Evolutionary conservation across 495 filamentous ascomycete genomes (phyloP), one percentile per base, ranked within the genome.

Genomic region (Penicillium bialowiezense): DNA sequence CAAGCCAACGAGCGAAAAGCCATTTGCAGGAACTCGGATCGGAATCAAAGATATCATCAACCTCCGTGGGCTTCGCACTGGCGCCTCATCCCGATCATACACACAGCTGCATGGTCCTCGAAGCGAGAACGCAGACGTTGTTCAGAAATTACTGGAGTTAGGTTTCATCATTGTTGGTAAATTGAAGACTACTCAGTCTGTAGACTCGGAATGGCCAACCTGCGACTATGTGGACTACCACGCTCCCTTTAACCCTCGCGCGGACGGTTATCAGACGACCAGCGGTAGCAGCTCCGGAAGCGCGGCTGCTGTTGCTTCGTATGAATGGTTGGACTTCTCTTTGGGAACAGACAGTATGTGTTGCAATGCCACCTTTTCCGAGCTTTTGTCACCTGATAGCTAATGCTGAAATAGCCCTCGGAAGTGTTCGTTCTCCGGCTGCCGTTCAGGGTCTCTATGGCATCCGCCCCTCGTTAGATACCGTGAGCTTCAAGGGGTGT

Each of bases 221-320:
- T 29, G 24, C 3, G 41, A 62, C 20, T 62, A 52, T 23, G 44
- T 65, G 12, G 64, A 68, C 24, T 65, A 45, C 49, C 69, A 77
- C 29, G 50, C 64, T 3, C 77, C 78, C 0, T 77, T 54, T 3
- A 83, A 80, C 58, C 72, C 75, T 7, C 67, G 79, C 9, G 79
- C 69, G 2, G 79, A 82, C 51, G 68, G 71, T n/a, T 82, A 78
- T 44, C 71, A 78, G 42, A 55, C 66, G n/a, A 63, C 76, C 0
- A 60, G 59, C 1, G 66, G 60, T 12, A 74, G 68, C 20, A 74
- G 67, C 2, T 63, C 65, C 1, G 79, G 76, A 0, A 67, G 68
- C 10, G 78, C 63, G 10, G 73, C 72, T 13, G 71, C 71, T 2
- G 52, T 76, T 37, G 72, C 68, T 1, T 48, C 67, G 2, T 83